Percentiles rank a stretch among this genome's conserved stretches.
Evolutionary conservation across 2,329 filamentous ascomycete species (phyloP).

Genomic region (Clonostachys chloroleuca): DNA sequence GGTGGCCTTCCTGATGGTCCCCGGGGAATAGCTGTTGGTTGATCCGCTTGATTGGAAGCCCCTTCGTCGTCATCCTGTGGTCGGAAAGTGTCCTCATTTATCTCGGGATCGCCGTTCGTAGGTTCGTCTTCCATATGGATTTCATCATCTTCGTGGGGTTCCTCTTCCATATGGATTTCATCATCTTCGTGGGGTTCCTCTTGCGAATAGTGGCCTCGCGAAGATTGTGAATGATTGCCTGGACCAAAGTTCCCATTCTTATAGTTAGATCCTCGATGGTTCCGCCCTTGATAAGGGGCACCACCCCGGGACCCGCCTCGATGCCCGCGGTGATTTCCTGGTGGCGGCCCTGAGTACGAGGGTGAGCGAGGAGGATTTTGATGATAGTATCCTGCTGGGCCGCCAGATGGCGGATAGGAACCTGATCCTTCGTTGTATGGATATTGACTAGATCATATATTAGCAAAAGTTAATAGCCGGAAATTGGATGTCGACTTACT

Average conservation of each 20-base stretch:
- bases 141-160: no score
- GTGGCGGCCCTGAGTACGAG: slow-evolving; percentile 22
- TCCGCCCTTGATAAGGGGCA: slow-evolving; percentile 45
- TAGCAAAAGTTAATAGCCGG: slow-evolving; percentile 1
- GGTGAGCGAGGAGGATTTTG: slow-evolving; percentile 40
- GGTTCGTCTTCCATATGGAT: no score
- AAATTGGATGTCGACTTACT: slow-evolving; percentile 20
- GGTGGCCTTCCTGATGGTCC: slow-evolving; percentile 50
- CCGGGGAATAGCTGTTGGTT: slow-evolving; percentile 27
- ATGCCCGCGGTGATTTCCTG: slow-evolving; percentile 37
- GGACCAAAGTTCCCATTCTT: no score
- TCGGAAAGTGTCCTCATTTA: no score
- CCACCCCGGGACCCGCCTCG: slow-evolving; percentile 59
- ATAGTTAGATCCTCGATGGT: no score
- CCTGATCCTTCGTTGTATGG: neutral
- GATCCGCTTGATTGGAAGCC: no score
- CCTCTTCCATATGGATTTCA: no score
- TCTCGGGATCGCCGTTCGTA: no score
- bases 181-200: no score
- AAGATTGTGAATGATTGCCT: no score
- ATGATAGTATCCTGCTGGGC: slow-evolving; percentile 51
- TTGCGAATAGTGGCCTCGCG: no score
- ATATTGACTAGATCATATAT: slow-evolving; percentile 4
- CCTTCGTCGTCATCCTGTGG: no score
- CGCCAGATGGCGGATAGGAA: slow-evolving; percentile 42